Evolutionary conservation across 129 eudicot genomes (phyloP), one percentile per base, ranked within the genome.

Genomic region (Artemisia argyi): DNA sequence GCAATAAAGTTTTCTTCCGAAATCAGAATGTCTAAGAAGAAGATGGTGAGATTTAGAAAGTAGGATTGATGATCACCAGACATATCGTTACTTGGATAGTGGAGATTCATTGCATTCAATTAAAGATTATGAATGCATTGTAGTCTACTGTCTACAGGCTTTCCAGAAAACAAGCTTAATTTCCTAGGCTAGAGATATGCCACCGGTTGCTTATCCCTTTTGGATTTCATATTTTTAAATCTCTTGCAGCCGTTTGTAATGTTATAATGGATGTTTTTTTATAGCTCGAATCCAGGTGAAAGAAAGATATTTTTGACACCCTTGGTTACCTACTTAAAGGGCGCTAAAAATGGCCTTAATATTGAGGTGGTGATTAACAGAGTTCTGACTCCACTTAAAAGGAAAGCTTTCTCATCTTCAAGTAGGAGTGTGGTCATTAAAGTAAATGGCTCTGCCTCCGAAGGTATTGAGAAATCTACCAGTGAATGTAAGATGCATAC

Each of bases 291-390:
- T 77, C 65, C 53, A 58, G 74, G 85, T 68, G 96, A 90, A 65
- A 83, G 91, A 82, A 95, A 90, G 83, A 83, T 69, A 52, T 83
- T 86, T 71, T 77, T 91, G 81, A 81, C 99, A n/a, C 99, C 99
- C 7, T 82, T 86, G 65, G 88, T 95, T 77, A 86, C 96, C 72
- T 66, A 73, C 77, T 60, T 88, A 73, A 89, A 90, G 70, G 93
- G 82, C 49, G 79, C 85, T 13, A 73, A 75, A 77, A 73, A 61
- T 46, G 97, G 89, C 22, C 76, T 84, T 2, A 94, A 83, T 73
- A 82, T 95, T 39, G 87, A 83, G 57, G 46, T 63, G 60, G 95
- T 89, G 10, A 85, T 93, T 24, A 57, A 46, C 64, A 76, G 81
- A 69, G 78, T 92, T 58, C 83, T 92, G 53, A 80, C 75, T 47